Percentiles rank a stretch among this genome's conserved stretches.
Evolutionary conservation across 768 basidiomycete species (phyloP).

Genomic region (Kwoniella mangroviensis): DNA sequence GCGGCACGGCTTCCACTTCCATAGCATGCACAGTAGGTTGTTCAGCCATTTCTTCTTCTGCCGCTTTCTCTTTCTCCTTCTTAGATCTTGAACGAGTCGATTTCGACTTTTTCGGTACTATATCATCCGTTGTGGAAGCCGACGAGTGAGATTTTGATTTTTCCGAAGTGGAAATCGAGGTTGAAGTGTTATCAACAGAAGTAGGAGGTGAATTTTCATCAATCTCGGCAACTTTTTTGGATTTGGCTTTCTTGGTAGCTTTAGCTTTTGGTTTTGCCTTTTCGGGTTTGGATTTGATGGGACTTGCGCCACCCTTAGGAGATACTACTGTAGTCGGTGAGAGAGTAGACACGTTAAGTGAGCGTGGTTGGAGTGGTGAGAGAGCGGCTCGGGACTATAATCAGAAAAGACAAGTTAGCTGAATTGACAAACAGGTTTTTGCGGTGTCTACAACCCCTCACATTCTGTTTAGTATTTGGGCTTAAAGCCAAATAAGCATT

Average conservation of each 20-base stretch:
- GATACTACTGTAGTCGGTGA: slow-evolving; percentile 17
- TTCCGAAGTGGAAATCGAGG: not conserved
- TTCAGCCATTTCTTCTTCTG: not conserved
- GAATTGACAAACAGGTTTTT: not conserved
- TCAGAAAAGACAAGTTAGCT: not conserved
- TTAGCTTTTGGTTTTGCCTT: slow-evolving; percentile 24
- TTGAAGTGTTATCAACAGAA: not conserved
- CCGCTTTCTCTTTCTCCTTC: slow-evolving; percentile 11
- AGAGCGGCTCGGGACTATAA: slow-evolving; percentile 28
- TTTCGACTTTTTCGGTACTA: slow-evolving; percentile 2
- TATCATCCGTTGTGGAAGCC: not conserved
- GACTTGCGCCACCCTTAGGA: slow-evolving; percentile 8
- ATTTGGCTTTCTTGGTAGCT: slow-evolving; percentile 25
- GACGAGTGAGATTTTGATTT: not conserved
- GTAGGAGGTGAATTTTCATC: slow-evolving; percentile 21
- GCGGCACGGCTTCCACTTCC: not conserved
- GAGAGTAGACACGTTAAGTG: slow-evolving; percentile 29
- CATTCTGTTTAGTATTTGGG: slow-evolving; percentile 34
- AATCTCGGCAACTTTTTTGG: slow-evolving; percentile 4
- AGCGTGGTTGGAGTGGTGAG: slow-evolving; percentile 46
- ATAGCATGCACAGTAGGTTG: not conserved
- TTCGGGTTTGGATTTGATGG: slow-evolving; percentile 16
- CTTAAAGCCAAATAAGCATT: slow-evolving; percentile 38
- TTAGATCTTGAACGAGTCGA: slow-evolving; percentile 15
- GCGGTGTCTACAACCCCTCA: not conserved